These are phyloP conservation scores for Rhodotorula sp. DNA, from an alignment of 1,284 basidiomycete species.

Conservation along the genomic window DNA sequence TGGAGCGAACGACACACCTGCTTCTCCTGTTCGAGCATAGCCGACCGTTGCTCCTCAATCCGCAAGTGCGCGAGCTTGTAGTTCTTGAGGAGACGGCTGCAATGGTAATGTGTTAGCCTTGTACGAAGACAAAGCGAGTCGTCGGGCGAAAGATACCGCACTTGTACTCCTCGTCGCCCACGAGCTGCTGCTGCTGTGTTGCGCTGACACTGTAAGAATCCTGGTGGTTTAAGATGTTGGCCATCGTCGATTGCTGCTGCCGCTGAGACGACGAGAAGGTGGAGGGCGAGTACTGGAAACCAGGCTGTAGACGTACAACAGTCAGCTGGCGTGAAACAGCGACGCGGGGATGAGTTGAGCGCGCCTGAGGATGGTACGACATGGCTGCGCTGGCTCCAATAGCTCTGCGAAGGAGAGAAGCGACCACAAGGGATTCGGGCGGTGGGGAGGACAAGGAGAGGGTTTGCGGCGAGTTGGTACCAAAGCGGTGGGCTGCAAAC, in stretches of 20 bases:
- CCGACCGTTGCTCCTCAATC: constrained; percentile 70
- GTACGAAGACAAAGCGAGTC: background rate
- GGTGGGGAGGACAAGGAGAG: background rate
- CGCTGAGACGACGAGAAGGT: background rate
- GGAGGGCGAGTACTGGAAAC: constrained; percentile 12
- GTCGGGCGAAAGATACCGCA: constrained; percentile 3
- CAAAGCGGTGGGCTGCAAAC: too few relatives aligned
- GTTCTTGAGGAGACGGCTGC: constrained; percentile 37
- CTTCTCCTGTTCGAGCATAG: constrained; percentile 75
- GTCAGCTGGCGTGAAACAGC: background rate
- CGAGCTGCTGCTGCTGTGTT: constrained; percentile 13
- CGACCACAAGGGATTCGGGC: background rate
- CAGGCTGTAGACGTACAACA: background rate
- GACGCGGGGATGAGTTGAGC: background rate
- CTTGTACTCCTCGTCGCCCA: constrained; percentile 42
- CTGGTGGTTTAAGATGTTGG: constrained; percentile 19
- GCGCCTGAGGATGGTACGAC: constrained; percentile 20
- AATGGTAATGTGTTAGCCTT: too few relatives aligned
- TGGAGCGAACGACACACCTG: constrained; percentile 49
- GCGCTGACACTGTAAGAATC: constrained; percentile 11
- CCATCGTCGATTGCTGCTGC: background rate
- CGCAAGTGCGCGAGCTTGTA: constrained; percentile 79
- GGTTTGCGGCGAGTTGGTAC: too few relatives aligned
- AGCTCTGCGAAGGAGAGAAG: background rate
- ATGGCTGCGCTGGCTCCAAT: background rate